phyloP scores from a whole-genome alignment of 1,284 basidiomycete genomes.

The Rhodotorula glutinis region DNA sequence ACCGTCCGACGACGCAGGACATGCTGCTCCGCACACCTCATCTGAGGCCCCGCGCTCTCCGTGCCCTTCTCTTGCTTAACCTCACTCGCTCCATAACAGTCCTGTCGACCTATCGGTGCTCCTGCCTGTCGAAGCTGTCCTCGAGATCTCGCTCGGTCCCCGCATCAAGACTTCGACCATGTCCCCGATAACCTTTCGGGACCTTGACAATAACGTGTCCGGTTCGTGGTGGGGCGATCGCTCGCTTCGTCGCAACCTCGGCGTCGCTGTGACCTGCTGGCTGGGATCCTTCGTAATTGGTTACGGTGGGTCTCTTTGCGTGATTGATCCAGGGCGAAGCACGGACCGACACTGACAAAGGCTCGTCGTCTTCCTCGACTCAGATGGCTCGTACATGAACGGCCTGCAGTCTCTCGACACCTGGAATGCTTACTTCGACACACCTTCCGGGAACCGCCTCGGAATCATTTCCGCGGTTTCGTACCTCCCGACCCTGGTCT shows the following conservation, averaged over 20 bases:
- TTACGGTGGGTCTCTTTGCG: background rate
- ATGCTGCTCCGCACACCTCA: background rate
- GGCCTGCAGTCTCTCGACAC: constrained; percentile 12
- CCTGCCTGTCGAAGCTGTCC: too few species aligned
- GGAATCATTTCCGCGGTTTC: constrained; percentile 21
- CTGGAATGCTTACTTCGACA: constrained; percentile 12
- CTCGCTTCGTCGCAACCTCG: background rate
- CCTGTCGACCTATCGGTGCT: too few species aligned
- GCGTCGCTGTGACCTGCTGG: background rate
- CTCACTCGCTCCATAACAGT: background rate
- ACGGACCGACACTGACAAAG: too few species aligned
- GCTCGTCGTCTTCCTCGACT: too few species aligned
- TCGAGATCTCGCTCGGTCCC: too few species aligned
- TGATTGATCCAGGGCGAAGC: too few species aligned
- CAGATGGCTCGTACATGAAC: background rate
- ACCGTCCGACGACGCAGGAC: too few species aligned
- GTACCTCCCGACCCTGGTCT: constrained; percentile 22
- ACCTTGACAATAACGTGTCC: background rate
- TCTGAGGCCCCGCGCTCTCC: background rate
- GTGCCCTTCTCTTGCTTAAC: background rate
- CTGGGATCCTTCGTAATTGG: background rate
- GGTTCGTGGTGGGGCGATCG: background rate
- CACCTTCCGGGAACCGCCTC: constrained; percentile 23
- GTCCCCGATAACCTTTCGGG: background rate
- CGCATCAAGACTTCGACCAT: too few species aligned